Evolutionary conservation across 2,329 filamentous ascomycete species (phyloP), one percentile per base, ranked within the genome.

Genomic region (Trichoderma gracile): DNA sequence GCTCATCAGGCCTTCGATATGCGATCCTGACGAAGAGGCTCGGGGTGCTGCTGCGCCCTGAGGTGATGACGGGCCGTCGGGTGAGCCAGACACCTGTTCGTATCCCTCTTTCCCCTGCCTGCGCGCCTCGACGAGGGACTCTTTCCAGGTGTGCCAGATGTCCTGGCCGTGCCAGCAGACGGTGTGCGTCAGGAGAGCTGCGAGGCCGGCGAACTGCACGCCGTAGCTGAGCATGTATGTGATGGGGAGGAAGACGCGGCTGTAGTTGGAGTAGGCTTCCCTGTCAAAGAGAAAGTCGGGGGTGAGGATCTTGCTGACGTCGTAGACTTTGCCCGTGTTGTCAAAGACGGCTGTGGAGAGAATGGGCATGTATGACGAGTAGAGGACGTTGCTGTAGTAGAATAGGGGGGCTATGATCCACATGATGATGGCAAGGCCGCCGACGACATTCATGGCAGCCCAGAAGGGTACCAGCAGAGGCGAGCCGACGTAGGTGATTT

Each of bases 151-250:
- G 46, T 81, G 85, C 86, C 86, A 89, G 21, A 96, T 94, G 72
- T 95, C 92, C 69, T 84, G 86, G 15, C 92, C 92, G 71, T 96
- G 91, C 91, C 92, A 95, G 72, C 92, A 91, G 23, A 85, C 80
- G 0, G 92, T 96, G 73, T 96, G 92, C 1, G 91, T 92, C 19
- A 96, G 78, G 14, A 96, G 80, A 1, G 91, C 89, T 25, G 91
- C 89, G 21, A 96, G 80, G 1, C 89, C 90, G 14, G 92, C 92
- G 73, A 96, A 96, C 71, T 95, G 92, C 25, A 96, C 84, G 3
- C 89, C 92, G 69, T 96, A 96, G 72, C 91, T 93, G 46, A 96
- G 81, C 21, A 93, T 90, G 72, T 95, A 96, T 0, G 92, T 95
- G 66, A 95, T 92, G 1, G 92, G 91, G 9, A 96, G 78, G 69